Conservation (phyloP, 2,329 filamentous ascomycete species). For the Sclerotiophoma versabilis region DNA sequence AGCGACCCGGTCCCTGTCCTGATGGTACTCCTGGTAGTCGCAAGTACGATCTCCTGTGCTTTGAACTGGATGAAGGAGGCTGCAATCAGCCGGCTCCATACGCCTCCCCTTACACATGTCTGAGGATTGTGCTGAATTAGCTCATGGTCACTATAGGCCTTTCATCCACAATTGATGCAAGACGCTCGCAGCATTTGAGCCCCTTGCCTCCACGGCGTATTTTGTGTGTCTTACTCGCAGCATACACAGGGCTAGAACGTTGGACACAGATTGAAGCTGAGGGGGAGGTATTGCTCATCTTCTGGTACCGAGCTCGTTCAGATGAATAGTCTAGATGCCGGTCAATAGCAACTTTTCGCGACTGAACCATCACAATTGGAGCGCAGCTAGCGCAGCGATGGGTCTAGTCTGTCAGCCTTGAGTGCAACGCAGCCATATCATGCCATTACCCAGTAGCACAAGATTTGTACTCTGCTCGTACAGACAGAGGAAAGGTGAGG, state of each 20-base stretch:
- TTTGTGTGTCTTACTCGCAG: background rate
- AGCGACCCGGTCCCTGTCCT: background rate
- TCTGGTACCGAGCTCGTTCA: background rate
- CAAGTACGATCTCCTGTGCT: background rate
- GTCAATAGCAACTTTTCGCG: constrained; percentile 2
- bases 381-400: background rate
- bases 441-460: background rate
- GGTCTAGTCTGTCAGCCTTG: background rate
- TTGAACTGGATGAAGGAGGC: background rate
- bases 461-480: background rate
- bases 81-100: background rate
- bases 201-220: background rate
- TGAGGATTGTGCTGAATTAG: background rate
- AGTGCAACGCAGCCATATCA: background rate
- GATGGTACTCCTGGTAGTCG: background rate
- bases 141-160: background rate
- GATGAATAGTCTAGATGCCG: constrained; percentile 16
- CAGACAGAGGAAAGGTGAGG: background rate
- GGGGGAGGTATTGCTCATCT: background rate
- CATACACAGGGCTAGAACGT: background rate
- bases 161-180: background rate
- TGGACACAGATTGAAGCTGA: background rate
- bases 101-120: background rate
- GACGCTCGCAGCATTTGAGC: background rate
- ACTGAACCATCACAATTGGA: background rate